Percentiles rank a stretch among this genome's conserved stretches.
phyloP scores from a whole-genome alignment of 2,329 filamentous ascomycete species.

The Ascocoryne sarcoides region DNA sequence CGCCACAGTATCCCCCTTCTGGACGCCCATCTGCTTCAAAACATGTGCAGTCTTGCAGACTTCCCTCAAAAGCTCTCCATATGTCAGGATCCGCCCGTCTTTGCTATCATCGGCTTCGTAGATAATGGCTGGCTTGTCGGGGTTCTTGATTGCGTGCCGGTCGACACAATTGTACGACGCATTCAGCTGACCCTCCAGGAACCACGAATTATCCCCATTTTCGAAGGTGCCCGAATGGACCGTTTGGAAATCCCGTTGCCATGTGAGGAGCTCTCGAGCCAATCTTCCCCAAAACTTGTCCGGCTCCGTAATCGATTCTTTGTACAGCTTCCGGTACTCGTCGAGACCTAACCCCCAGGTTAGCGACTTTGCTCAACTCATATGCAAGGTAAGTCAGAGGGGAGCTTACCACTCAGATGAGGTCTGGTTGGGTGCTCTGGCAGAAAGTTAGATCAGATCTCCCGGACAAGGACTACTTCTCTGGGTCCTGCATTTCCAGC shows the following conservation, averaged over 20 bases:
- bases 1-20: slow-evolving; percentile 94
- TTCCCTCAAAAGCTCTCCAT: slow-evolving; percentile 84
- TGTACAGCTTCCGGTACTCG: slow-evolving; percentile 59
- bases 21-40: slow-evolving; percentile 89
- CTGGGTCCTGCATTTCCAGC: too few species aligned
- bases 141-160: slow-evolving; percentile 90
- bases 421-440: slow-evolving; percentile 64
- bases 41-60: slow-evolving; percentile 82
- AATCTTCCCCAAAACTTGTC: slow-evolving; percentile 81
- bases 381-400: not conserved
- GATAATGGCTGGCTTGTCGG: slow-evolving; percentile 90
- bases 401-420: slow-evolving; percentile 51
- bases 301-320: slow-evolving; percentile 83
- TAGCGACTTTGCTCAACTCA: not conserved
- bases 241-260: slow-evolving; percentile 87
- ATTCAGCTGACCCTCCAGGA: slow-evolving; percentile 86
- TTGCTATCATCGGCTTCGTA: slow-evolving; percentile 92
- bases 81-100: slow-evolving; percentile 84
- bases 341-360: slow-evolving; percentile 41
- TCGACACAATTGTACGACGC: slow-evolving; percentile 97
- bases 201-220: slow-evolving; percentile 87
- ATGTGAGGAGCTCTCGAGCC: slow-evolving; percentile 82
- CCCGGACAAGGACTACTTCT: too few species aligned
- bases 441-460: too few species aligned
- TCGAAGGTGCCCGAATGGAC: slow-evolving; percentile 68